phyloP scores from a whole-genome alignment of 768 basidiomycete species.

The Chalciporus piperatus region DNA sequence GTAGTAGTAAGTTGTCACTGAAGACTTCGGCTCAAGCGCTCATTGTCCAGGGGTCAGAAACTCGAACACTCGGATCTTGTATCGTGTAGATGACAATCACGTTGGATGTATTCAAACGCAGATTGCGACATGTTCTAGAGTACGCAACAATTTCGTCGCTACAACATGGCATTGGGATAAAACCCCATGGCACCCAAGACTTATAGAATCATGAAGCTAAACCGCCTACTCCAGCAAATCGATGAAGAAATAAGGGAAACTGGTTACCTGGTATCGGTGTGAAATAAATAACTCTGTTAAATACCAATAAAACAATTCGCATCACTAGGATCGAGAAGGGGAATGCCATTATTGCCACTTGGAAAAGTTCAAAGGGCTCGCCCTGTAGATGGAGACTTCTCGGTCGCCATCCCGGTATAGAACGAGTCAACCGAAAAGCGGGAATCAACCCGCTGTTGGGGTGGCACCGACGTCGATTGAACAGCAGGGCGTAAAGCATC shows the following conservation, averaged over 20 bases:
- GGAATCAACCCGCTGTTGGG: conserved; percentile 7
- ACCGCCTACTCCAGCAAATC: conserved; percentile 7
- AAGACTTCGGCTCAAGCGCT: background rate
- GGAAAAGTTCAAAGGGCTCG: conserved; percentile 15
- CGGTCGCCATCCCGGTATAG: conserved; percentile 19
- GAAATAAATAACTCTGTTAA: conserved; percentile 12
- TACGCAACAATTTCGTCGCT: too few relatives aligned
- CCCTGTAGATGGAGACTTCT: conserved; percentile 10
- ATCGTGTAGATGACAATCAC: background rate
- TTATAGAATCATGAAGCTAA: conserved; percentile 1
- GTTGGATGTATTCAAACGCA: background rate
- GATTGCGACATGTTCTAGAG: too few relatives aligned
- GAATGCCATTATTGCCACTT: conserved; percentile 5
- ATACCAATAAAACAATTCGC: conserved; percentile 19
- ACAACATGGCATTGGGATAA: background rate
- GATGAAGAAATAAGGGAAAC: conserved; percentile 1
- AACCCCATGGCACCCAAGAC: conserved; percentile 1
- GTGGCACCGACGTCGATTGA: background rate
- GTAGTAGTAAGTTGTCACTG: background rate
- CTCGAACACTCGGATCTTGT: background rate
- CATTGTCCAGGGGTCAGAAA: background rate
- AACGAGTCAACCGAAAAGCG: conserved; percentile 31
- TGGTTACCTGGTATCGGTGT: conserved; percentile 2
- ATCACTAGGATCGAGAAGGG: background rate
- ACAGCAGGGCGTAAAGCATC: conserved; percentile 16